Percentiles rank a stretch among this genome's conserved stretches.
These are phyloP conservation scores for Tuber umbilicatum DNA, from an alignment of 495 filamentous ascomycete genomes.

Conservation along the genomic window DNA sequence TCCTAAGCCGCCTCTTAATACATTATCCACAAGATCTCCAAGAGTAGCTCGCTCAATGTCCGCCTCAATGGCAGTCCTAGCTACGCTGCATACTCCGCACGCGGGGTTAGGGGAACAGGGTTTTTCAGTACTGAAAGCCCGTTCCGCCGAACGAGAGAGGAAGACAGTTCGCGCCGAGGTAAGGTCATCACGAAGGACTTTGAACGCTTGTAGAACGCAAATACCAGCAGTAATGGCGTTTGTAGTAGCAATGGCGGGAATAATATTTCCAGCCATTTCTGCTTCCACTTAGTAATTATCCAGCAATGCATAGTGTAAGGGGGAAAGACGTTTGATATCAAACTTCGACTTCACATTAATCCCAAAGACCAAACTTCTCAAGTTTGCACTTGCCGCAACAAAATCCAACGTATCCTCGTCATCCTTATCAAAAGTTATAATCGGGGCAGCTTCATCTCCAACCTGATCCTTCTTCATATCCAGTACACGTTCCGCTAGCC, in stretches of 20 bases:
- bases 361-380: conserved; percentile 76
- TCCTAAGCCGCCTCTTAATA: conserved; percentile 62
- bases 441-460: conserved; percentile 50
- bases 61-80: conserved; percentile 57
- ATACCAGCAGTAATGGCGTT: conserved; percentile 94
- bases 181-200: conserved; percentile 72
- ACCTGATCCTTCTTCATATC: conserved; percentile 51
- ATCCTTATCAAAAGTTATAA: conserved; percentile 91
- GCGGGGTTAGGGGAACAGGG: conserved; percentile 69
- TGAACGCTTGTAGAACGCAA: conserved; percentile 89
- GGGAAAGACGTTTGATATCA: conserved; percentile 69
- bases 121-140: conserved; percentile 66
- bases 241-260: conserved; percentile 95
- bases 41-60: conserved; percentile 72
- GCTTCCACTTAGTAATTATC: conserved; percentile 9
- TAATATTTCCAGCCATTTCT: conserved; percentile 99
- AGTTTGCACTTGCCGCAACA: conserved; percentile 80
- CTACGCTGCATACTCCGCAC: conserved; percentile 75
- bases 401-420: conserved; percentile 94
- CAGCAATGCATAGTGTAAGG: background rate
- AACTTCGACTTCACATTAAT: conserved; percentile 87
- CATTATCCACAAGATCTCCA: conserved; percentile 68
- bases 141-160: conserved; percentile 62
- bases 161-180: conserved; percentile 53
- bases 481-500: conserved; percentile 65